These are phyloP conservation scores for Russula dissimulans DNA, from an alignment of 768 basidiomycete genomes.

Conservation along the genomic window DNA sequence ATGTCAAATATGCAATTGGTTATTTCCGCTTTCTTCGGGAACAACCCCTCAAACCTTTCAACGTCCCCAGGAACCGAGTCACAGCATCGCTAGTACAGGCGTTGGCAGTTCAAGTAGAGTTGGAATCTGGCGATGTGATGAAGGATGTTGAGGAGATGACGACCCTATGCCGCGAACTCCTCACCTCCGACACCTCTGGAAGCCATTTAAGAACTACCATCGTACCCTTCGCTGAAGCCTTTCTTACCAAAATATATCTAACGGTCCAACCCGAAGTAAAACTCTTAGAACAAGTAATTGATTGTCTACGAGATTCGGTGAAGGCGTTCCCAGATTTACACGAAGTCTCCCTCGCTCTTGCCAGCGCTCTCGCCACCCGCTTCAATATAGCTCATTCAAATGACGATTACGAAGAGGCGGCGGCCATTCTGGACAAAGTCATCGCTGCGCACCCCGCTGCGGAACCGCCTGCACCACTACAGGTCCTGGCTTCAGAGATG, in stretches of 20 bases:
- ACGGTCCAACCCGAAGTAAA: background rate
- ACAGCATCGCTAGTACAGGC: background rate
- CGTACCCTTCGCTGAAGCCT: background rate
- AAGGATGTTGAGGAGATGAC: background rate
- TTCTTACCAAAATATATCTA: no score
- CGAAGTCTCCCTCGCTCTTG: background rate
- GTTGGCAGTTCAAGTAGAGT: background rate
- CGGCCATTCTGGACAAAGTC: no score
- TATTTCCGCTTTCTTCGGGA: background rate
- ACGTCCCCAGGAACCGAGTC: background rate
- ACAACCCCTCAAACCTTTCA: background rate
- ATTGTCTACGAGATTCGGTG: background rate
- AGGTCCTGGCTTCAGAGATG: no score
- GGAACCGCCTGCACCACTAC: no score
- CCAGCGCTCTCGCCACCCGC: background rate
- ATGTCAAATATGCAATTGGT: background rate
- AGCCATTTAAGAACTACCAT: background rate
- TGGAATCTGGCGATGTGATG: background rate
- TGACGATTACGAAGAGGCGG: no score
- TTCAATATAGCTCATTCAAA: no score
- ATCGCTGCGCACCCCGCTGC: no score
- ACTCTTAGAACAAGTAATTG: background rate
- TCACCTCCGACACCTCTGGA: background rate
- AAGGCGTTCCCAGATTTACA: background rate
- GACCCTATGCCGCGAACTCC: background rate